Base-by-base conservation (phyloP, 441 rosid genomes). In the Croton setiger region DNA sequence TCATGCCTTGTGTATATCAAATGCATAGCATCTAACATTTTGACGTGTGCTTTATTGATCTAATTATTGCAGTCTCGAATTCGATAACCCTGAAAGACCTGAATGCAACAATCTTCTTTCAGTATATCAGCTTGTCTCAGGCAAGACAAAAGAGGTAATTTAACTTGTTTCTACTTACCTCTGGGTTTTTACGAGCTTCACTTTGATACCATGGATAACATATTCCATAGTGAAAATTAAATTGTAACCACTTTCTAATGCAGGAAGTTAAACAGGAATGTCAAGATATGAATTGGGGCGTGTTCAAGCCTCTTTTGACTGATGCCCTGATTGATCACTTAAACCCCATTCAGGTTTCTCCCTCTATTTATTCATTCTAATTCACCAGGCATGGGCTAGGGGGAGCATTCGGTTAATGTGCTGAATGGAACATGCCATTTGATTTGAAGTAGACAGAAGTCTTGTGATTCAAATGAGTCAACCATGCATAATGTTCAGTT, bases 91-190 rank as follows among this genome's bases (percentile, higher is more conserved):
- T 66, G 97, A 87, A 80, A 86, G 96, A 78, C 97, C 96, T 55
- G 97, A 94, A 81, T 94, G 97, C 88, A 83, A 74, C 81, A 94
- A 91, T 78, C 97, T 91, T 81, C 97, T 94, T 72, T 87, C 96
- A 2, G 77, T 94, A 60, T 91, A 90, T 84, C 96, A 90, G 78
- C 84, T 94, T n/a, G 74, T 94, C 76, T 84, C 97, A 15, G 87
- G 91, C 77, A 91, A 86, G 83, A 87, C 97, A 13, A 91, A 90
- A 81, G 97, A 83, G 91, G 98, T 88, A 78, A 70, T 43, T 49
- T 4, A 60, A 60, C 33, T 64, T 39, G 45, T 53, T 37, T 63
- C 64, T n/a, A 35, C 64, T 39, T 69, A 54, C 27, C 47, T 71
- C 70, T 45, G 49, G 47, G 56, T 27, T 27, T 27, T 44, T 55